Evolutionary conservation across 2,329 filamentous ascomycete genomes (phyloP).

Genomic region (Aspergillaceae sp.): DNA sequence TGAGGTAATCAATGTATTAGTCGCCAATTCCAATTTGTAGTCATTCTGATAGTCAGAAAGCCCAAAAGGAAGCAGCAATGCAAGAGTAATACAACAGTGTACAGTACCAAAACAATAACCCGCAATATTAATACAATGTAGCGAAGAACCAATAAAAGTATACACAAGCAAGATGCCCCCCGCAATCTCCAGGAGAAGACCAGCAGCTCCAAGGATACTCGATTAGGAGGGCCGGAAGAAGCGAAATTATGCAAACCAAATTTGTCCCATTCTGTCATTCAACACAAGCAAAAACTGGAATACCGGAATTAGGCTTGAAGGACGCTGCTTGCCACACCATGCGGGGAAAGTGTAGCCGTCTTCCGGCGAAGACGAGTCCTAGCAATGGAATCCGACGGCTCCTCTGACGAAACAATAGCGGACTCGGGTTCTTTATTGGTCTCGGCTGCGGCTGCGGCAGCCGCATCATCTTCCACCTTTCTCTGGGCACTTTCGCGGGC

Average conservation of each 20-base stretch:
- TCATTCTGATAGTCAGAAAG: conserved; percentile 1
- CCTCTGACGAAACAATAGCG: conserved; percentile 18
- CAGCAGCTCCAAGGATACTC: conserved; percentile 20
- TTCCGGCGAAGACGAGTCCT: conserved; percentile 30
- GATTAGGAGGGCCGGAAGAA: conserved; percentile 1
- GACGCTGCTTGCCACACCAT: conserved; percentile 33
- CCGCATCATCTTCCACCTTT: conserved; percentile 43
- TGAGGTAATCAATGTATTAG: neutral
- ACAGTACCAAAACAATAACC: conserved; percentile 12
- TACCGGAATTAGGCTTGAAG: conserved; percentile 21
- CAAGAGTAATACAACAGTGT: conserved; percentile 16
- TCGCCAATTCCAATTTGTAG: neutral
- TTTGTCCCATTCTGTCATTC: neutral
- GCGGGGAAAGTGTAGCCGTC: conserved; percentile 22
- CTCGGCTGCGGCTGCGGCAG: conserved; percentile 18
- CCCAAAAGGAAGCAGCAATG: conserved; percentile 8
- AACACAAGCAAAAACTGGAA: neutral
- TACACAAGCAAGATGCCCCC: conserved; percentile 11
- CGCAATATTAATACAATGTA: conserved; percentile 28
- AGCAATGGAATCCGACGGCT: conserved; percentile 13
- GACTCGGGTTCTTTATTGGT: conserved; percentile 14
- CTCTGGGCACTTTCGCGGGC: conserved; percentile 48
- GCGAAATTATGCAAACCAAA: too few species aligned
- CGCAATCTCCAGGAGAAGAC: conserved; percentile 19
- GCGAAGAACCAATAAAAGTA: conserved; percentile 7